Evolutionary conservation across 2,329 filamentous ascomycete genomes (phyloP), one percentile per base, ranked within the genome.

Genomic region (Beauveria rudraprayagi): DNA sequence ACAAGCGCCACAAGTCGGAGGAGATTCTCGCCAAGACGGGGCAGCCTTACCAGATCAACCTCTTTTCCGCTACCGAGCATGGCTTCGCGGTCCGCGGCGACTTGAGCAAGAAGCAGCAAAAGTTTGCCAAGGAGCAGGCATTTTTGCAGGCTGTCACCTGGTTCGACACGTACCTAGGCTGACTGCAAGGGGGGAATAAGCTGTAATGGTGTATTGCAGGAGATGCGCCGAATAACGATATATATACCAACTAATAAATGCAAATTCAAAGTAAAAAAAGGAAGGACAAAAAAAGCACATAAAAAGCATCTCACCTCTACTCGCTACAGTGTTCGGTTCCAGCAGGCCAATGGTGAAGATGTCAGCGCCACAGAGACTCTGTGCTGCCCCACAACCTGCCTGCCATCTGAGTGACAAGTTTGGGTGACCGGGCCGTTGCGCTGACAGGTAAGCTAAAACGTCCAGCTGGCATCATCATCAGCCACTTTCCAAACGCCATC

Each of bases 51-150:
- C 86, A 91, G 71, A 81, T 92, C 62, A 84, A 80, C 64, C 73
- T 93, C 47, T 93, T 86, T 77, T 83, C 83, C 17, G 83, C 83
- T 43, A 86, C 88, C 7, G 71, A 76, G 63, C 90, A 94, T 69
- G 90, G 90, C 0, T 94, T 93, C 67, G 86, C 85, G 17, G 86
- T 91, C 8, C 81, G 89, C 41, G 83, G 78, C 4, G 85, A 93
- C 67, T 61, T 80, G 30, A 75, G 74, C 3, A 75, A 80, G 61
- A 75, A 75, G 22, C 65, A 69, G 61, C 75, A 83, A 69, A 84
- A 81, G 73, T 92, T 85, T 70, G 88, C 86, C 37, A 92, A 92
- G 79, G 88, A 93, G 75, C 81, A 86, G 70, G 89, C 90, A 0
- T 92, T 92, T 71, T 75, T 81, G 65, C 90, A 93, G 78, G 89